Base-by-base conservation (phyloP, 2,329 filamentous ascomycete species). In the Talaromyces rugulosus region DNA sequence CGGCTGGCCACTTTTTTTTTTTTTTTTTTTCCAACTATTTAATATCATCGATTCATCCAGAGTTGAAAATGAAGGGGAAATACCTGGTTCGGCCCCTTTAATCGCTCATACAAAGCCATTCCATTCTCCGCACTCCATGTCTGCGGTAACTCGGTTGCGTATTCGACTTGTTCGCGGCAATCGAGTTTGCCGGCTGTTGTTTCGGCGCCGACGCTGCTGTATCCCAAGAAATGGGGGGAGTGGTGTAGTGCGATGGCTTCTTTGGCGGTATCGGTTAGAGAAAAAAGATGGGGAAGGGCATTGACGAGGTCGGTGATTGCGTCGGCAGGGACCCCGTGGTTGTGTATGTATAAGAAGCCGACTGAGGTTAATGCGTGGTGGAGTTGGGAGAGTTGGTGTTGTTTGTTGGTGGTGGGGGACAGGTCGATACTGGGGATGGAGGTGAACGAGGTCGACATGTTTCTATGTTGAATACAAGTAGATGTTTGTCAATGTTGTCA, bases 271-370 rank as follows among this genome's bases (percentile, higher is more conserved):
- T 77, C 68, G 6, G 42, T 36, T 16, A 58, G 84, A 16, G 76
- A 72, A 75, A 92, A 92, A 80, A 91, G 91, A 65, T 79, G 77
- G 59, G 87, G 85, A 4, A 88, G 90, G 60, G 81, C 80, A 63
- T 79, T 70, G 71, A 92, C 93, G 65, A 87, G 82, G 63, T 83
- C 75, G 62, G 82, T 72, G n/a, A 90, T 76, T 12, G 81, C 81
- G 6, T 82, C 74, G 4, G 81, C 64, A 0, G 85, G 74, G 64
- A 96, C 87, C 52, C 87, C 83, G 66, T 92, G 86, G 75, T 92
- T 91, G 68, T 86, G 86, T 52, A 94, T 84, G 77, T 95, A 95
- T 72, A 96, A 85, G 81, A 96, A 96, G 65, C 92, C 91, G 5
- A 91, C 88, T 1, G 83, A 88, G 68, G 91, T 88, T 78, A 96